phyloP scores from a whole-genome alignment of 2,329 filamentous ascomycete genomes.

The Rhynchosporium secalis region DNA sequence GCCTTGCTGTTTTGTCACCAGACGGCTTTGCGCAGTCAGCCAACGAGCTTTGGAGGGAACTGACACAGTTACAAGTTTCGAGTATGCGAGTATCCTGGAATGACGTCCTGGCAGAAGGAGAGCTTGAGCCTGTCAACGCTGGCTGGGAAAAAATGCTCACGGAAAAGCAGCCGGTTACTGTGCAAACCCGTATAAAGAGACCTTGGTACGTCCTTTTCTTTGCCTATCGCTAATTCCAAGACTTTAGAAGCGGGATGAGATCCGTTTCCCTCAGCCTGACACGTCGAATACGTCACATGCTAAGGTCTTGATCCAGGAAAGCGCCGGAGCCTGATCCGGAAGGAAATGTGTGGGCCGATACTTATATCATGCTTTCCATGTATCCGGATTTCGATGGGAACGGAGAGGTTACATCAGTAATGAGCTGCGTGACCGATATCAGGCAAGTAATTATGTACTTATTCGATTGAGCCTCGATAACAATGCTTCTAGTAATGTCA shows the following conservation, averaged over 20 bases:
- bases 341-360: slow-evolving; percentile 21
- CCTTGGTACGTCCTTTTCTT: not conserved
- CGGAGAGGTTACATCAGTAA: slow-evolving; percentile 28
- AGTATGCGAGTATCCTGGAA: slow-evolving; percentile 18
- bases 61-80: slow-evolving; percentile 23
- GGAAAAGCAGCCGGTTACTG: slow-evolving; percentile 16
- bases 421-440: slow-evolving; percentile 28
- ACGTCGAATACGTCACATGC: not conserved
- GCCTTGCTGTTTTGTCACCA: slow-evolving; percentile 68
- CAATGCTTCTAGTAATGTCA: slow-evolving; percentile 19
- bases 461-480: not conserved
- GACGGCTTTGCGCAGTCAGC: slow-evolving; percentile 49
- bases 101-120: slow-evolving; percentile 22
- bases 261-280: too few species aligned
- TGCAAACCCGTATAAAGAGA: slow-evolving; percentile 24
- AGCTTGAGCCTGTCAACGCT: slow-evolving; percentile 16
- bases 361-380: slow-evolving; percentile 26
- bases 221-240: too few species aligned
- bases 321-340: slow-evolving; percentile 23
- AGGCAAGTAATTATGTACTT: not conserved
- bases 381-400: slow-evolving; percentile 29
- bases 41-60: slow-evolving; percentile 26
- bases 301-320: not conserved
- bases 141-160: slow-evolving; percentile 20
- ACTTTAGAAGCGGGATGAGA: too few species aligned